phyloP scores from a whole-genome alignment of 2,329 filamentous ascomycete species.

The Cercospora berteroae region DNA sequence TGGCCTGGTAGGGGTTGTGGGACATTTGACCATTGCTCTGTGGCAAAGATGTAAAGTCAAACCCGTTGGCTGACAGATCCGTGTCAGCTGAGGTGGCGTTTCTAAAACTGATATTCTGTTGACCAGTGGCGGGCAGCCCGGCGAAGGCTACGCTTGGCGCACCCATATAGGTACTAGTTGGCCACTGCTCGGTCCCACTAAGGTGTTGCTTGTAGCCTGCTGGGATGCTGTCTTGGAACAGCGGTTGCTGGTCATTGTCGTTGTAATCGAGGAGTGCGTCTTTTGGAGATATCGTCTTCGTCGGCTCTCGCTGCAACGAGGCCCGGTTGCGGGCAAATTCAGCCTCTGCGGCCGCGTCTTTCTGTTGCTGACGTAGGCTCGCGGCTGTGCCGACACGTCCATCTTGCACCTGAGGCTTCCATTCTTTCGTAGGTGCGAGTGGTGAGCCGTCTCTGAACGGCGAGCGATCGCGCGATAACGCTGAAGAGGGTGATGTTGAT shows the following conservation, averaged over 20 bases:
- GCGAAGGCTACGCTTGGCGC: constrained; percentile 45
- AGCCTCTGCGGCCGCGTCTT: constrained; percentile 58
- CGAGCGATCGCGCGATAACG: constrained; percentile 65
- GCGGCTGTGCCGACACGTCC: constrained; percentile 55
- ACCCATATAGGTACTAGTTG: constrained; percentile 45
- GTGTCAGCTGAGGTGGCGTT: constrained; percentile 41
- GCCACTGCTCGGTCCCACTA: constrained; percentile 41
- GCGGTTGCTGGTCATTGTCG: constrained; percentile 67
- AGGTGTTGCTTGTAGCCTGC: constrained; percentile 37
- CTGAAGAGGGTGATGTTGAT: constrained; percentile 55
- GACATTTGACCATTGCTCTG: constrained; percentile 25
- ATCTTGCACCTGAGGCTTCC: constrained; percentile 38
- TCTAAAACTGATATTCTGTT: constrained; percentile 46
- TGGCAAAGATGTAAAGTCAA: constrained; percentile 40
- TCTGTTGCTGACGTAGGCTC: constrained; percentile 60
- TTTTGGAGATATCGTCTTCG: constrained; percentile 90
- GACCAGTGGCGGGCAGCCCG: constrained; percentile 44
- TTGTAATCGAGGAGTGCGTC: constrained; percentile 85
- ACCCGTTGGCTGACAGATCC: constrained; percentile 33
- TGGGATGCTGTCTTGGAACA: constrained; percentile 62
- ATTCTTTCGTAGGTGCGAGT: constrained; percentile 47
- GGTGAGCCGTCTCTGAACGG: constrained; percentile 71
- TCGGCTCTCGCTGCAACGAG: constrained; percentile 41
- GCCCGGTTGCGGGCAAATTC: constrained; percentile 37
- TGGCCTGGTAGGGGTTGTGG: constrained; percentile 26